Conservation (phyloP, 805 yeast species). For the Pichia thaimueangensis region DNA sequence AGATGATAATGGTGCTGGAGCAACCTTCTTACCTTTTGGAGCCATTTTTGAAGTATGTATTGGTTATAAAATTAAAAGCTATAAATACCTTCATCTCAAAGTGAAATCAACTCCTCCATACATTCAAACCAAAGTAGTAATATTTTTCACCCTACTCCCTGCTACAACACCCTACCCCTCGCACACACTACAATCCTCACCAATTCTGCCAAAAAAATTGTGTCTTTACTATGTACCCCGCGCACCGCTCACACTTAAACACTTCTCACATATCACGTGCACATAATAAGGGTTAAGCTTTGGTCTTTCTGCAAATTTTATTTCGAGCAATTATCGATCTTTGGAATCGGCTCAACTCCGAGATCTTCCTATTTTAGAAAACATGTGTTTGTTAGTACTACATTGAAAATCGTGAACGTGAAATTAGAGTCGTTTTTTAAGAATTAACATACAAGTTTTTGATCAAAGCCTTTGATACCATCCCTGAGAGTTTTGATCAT, state of each 20-base stretch:
- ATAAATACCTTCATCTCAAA: too few species aligned
- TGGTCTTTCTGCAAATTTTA: too few species aligned
- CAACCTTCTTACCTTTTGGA: constrained; percentile 70
- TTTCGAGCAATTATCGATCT: too few species aligned
- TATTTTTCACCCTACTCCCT: not conserved
- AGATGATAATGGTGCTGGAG: constrained; percentile 96
- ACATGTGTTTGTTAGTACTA: not conserved
- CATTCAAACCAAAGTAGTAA: not conserved
- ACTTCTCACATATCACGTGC: not conserved
- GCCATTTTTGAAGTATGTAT: constrained; percentile 11
- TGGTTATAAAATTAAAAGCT: constrained; percentile 2
- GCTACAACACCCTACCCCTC: not conserved
- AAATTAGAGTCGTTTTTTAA: not conserved
- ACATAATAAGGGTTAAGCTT: not conserved
- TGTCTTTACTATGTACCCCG: not conserved
- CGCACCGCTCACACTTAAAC: not conserved
- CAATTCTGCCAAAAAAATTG: not conserved
- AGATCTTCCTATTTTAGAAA: not conserved
- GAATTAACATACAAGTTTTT: constrained; percentile 6
- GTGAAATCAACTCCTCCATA: too few species aligned
- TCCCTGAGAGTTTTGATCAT: constrained; percentile 12
- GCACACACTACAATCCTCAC: not conserved
- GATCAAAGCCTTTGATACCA: constrained; percentile 12
- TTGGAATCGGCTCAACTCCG: constrained; percentile 11
- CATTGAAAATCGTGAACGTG: constrained; percentile 2